Conservation (phyloP, 305 asterid genomes). For the Coffea humblotiana region DNA sequence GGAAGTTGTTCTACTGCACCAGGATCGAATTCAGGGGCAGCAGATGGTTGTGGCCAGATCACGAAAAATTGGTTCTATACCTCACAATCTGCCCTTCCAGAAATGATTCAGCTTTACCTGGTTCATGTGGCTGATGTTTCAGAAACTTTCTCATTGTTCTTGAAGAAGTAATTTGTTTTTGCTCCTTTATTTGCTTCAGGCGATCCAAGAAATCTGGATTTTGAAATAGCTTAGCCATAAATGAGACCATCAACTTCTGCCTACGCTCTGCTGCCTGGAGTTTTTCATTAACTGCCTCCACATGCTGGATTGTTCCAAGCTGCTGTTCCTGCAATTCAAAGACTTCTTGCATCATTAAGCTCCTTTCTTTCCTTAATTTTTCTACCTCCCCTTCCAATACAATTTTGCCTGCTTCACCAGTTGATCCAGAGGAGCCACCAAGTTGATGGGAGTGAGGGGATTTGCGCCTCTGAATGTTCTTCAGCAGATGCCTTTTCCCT, state of each 20-base stretch:
- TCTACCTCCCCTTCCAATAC: conserved; percentile 58
- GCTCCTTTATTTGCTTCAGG: conserved; percentile 47
- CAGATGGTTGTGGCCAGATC: conserved; percentile 24
- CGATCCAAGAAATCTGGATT: conserved; percentile 49
- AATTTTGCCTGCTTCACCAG: conserved; percentile 39
- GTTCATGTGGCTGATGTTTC: conserved; percentile 46
- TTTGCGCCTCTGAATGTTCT: conserved; percentile 76
- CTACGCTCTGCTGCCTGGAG: conserved; percentile 67
- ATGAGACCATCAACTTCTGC: conserved; percentile 84
- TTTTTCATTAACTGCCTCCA: conserved; percentile 59
- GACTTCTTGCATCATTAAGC: conserved; percentile 67
- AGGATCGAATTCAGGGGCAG: conserved; percentile 20
- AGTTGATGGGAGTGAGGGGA: conserved; percentile 47
- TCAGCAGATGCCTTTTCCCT: conserved; percentile 72
- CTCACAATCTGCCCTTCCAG: conserved; percentile 35
- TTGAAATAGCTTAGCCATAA: conserved; percentile 73
- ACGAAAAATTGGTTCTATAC: conserved; percentile 23
- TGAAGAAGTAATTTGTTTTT: conserved; percentile 42
- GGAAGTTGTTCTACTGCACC: conserved; percentile 26
- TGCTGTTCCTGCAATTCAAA: conserved; percentile 72
- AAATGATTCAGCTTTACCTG: conserved; percentile 26
- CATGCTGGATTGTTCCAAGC: conserved; percentile 50
- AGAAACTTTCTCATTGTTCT: conserved; percentile 51
- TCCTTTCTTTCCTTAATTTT: conserved; percentile 58
- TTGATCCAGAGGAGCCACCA: conserved; percentile 45